These are phyloP conservation scores for Cystoderma amianthinum DNA, from an alignment of 768 basidiomycete genomes.

Conservation along the genomic window DNA sequence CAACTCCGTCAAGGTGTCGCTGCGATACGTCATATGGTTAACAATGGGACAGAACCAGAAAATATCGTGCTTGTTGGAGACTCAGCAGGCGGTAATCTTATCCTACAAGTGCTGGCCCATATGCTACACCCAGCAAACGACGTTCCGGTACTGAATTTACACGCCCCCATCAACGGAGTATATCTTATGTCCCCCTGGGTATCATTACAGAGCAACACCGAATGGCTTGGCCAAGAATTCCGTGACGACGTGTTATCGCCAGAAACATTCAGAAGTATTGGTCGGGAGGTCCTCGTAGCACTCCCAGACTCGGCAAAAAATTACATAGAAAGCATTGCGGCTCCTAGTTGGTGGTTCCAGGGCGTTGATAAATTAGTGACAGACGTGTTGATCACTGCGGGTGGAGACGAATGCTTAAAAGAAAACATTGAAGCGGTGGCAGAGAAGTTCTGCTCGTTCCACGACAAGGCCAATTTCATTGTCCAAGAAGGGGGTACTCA, in stretches of 20 bases:
- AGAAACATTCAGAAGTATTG: constrained; percentile 8
- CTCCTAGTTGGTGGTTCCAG: constrained; percentile 22
- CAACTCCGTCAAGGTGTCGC: constrained; percentile 21
- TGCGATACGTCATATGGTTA: constrained; percentile 23
- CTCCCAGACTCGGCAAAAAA: constrained; percentile 15
- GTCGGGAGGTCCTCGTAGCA: constrained; percentile 16
- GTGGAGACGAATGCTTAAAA: constrained; percentile 24
- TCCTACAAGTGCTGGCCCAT: constrained; percentile 26
- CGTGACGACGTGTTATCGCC: constrained; percentile 14
- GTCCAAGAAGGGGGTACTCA: constrained; percentile 27
- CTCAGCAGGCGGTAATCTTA: constrained; percentile 31
- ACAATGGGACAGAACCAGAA: constrained; percentile 18
- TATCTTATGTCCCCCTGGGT: constrained; percentile 35
- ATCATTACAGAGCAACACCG: constrained; percentile 11
- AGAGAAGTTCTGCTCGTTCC: constrained; percentile 9
- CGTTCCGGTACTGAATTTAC: constrained; percentile 14
- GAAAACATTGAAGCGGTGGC: constrained; percentile 20
- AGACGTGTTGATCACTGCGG: constrained; percentile 26
- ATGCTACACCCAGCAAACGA: constrained; percentile 24
- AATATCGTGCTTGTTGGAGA: constrained; percentile 28
- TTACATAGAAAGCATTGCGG: constrained; percentile 20
- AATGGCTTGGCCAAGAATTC: constrained; percentile 14
- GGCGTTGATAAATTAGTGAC: constrained; percentile 17
- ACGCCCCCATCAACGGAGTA: constrained; percentile 17
- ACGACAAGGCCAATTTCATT: constrained; percentile 11